Percentiles rank a stretch among this genome's conserved stretches.
phyloP scores from a whole-genome alignment of 306 rosid species.

The Macrotyloma uniflorum region DNA sequence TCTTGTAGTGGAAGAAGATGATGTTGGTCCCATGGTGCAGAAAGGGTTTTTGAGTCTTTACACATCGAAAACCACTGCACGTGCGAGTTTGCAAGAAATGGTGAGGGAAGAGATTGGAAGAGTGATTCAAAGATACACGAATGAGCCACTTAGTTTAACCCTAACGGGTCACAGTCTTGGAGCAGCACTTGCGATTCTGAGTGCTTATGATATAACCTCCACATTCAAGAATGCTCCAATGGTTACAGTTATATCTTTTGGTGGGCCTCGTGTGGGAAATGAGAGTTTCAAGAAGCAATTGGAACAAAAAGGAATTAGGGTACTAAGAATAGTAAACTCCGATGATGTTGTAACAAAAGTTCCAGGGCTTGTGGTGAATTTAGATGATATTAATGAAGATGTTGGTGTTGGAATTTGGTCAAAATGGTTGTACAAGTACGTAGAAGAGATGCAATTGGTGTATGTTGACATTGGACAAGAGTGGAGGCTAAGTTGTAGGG shows the following conservation, averaged over 20 bases:
- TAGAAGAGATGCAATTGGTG: conserved; percentile 56
- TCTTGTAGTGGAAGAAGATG: neutral
- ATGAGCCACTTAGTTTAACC: conserved; percentile 67
- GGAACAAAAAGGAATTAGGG: conserved; percentile 56
- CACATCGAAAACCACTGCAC: conserved; percentile 44
- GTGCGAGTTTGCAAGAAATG: conserved; percentile 60
- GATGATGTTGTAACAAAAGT: conserved; percentile 68
- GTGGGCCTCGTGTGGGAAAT: conserved; percentile 80
- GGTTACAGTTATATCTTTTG: conserved; percentile 72
- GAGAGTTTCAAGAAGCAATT: conserved; percentile 50
- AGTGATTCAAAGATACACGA: conserved; percentile 48
- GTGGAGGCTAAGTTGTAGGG: conserved; percentile 56
- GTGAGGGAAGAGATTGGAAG: conserved; percentile 52
- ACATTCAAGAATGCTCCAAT: conserved; percentile 51
- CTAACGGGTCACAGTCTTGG: conserved; percentile 88
- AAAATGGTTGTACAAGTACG: conserved; percentile 51
- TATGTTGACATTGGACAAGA: conserved; percentile 80
- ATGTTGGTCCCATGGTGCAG: conserved; percentile 57
- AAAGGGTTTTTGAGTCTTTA: conserved; percentile 77
- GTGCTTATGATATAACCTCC: conserved; percentile 61
- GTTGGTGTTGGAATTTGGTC: conserved; percentile 34
- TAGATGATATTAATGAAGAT: neutral
- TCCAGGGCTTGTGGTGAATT: conserved; percentile 55
- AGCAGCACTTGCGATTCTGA: conserved; percentile 69
- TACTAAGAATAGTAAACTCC: conserved; percentile 70